Evolutionary conservation across 345 rosid species (phyloP).

Genomic region (Aegle marmelos): DNA sequence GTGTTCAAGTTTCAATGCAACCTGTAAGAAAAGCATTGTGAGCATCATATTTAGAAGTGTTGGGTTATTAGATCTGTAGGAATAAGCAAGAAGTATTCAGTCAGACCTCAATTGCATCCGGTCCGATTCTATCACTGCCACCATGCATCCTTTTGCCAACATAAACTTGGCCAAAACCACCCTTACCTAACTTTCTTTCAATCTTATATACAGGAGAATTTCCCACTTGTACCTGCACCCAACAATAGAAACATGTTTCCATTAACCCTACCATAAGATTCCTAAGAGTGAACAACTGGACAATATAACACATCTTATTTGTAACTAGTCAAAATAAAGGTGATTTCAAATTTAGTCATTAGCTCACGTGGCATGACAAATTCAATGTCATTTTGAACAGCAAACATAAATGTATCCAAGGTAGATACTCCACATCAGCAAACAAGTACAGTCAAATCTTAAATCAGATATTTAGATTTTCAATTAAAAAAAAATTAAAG

Average conservation of each 20-base stretch:
- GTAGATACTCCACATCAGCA: background rate
- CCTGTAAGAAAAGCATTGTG: constrained; percentile 44
- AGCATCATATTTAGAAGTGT: constrained; percentile 5
- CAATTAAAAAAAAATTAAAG: background rate
- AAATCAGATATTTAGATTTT: background rate
- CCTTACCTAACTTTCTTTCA: constrained; percentile 91
- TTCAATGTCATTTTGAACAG: background rate
- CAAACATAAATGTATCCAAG: background rate
- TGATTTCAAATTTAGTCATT: background rate
- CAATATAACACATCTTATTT: background rate
- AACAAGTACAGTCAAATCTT: background rate
- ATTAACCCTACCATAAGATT: background rate
- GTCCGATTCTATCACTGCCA: constrained; percentile 65
- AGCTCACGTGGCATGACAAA: background rate
- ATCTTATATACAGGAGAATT: constrained; percentile 81
- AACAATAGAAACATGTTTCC: background rate
- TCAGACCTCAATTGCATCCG: constrained; percentile 78
- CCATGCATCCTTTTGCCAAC: constrained; percentile 79
- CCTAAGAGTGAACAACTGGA: background rate
- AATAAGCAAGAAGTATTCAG: background rate
- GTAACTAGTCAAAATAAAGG: background rate
- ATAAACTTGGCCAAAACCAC: constrained; percentile 99
- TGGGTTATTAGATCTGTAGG: background rate
- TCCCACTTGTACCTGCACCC: constrained; percentile 80
- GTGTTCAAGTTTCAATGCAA: constrained; percentile 94